Conservation (phyloP, 2,329 filamentous ascomycete genomes). For the Colletotrichum tabaci region DNA sequence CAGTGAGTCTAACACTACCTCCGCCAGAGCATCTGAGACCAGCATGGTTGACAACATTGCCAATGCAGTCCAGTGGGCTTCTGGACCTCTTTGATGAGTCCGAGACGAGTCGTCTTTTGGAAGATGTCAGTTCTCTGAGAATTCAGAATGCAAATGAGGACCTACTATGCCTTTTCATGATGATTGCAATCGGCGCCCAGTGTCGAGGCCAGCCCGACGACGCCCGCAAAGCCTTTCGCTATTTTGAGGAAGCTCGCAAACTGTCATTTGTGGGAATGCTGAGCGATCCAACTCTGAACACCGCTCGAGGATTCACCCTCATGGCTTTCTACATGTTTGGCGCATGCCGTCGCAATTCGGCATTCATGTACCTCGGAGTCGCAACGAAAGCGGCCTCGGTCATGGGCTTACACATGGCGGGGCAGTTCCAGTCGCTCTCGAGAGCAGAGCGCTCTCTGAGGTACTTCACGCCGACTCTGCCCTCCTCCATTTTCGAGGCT, state of each 20-base stretch:
- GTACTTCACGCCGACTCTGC: constrained; percentile 29
- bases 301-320: constrained; percentile 67
- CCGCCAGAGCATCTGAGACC: neutral
- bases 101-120: neutral
- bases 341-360: constrained; percentile 71
- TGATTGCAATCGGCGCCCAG: constrained; percentile 69
- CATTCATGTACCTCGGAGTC: constrained; percentile 75
- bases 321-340: constrained; percentile 74
- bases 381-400: constrained; percentile 71
- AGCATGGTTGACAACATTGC: neutral
- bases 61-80: constrained; percentile 52
- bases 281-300: constrained; percentile 66
- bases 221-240: constrained; percentile 47
- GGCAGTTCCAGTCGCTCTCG: constrained; percentile 48
- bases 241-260: constrained; percentile 64
- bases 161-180: constrained; percentile 52
- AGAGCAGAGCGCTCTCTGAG: constrained; percentile 42
- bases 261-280: constrained; percentile 66
- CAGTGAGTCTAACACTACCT: constrained; percentile 2
- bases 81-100: constrained; percentile 50
- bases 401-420: constrained; percentile 65
- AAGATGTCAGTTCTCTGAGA: neutral
- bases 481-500: fast-evolving
- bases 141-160: neutral
- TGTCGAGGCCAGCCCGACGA: constrained; percentile 45